Evolutionary conservation across 106 monocot species (phyloP).

Genomic region (Ottelia alismoides): DNA sequence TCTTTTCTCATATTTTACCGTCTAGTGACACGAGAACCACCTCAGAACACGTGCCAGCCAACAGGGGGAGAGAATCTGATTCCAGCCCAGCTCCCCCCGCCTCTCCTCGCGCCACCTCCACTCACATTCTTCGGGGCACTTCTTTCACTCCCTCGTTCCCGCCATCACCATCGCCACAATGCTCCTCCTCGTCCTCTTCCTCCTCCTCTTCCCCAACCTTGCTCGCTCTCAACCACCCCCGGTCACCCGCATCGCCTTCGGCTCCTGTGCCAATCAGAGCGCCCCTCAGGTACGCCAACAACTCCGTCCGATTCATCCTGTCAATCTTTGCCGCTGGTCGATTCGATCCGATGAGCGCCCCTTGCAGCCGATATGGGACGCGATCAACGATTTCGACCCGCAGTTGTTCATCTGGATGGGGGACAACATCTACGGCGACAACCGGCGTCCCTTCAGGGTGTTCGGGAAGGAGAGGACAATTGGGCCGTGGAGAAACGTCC

Average conservation of each 20-base stretch:
- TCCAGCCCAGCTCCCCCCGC: no score
- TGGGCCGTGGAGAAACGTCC: constrained; percentile 71
- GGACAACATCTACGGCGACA: constrained; percentile 85
- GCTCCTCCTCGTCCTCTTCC: no score
- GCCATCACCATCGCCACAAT: no score
- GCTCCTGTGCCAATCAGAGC: constrained; percentile 70
- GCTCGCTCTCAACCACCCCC: no score
- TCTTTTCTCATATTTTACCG: no score
- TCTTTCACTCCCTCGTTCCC: no score
- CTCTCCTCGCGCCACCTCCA: no score
- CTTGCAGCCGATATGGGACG: constrained; percentile 74
- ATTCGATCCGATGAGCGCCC: neutral
- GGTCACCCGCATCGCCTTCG: constrained; percentile 72
- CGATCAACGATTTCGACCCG: constrained; percentile 54
- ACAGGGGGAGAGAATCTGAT: no score
- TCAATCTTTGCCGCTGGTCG: neutral
- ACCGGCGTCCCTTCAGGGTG: constrained; percentile 33
- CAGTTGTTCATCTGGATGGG: constrained; percentile 81
- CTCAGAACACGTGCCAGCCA: no score
- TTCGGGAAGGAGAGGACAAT: constrained; percentile 64
- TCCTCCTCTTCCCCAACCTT: no score
- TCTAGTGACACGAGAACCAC: no score
- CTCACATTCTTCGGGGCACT: no score
- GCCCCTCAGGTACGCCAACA: constrained; percentile 36
- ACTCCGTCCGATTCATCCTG: neutral